These are phyloP conservation scores for Simplicillium sp. DNA, from an alignment of 2,329 filamentous ascomycete genomes.

Conservation along the genomic window DNA sequence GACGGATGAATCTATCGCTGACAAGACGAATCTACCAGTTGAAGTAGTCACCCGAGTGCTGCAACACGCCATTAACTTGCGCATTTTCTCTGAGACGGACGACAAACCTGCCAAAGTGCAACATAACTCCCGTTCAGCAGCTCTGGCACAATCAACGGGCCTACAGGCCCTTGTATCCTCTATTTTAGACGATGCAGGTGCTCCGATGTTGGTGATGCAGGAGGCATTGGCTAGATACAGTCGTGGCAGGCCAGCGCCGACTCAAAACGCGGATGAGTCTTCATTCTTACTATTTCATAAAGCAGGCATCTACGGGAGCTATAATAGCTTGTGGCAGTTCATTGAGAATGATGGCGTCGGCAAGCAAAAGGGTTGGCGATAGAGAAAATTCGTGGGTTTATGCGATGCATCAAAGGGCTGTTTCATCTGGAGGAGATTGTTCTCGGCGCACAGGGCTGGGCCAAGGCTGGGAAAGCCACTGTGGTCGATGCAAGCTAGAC, in stretches of 20 bases:
- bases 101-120: conserved; percentile 16
- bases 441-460: conserved; percentile 24
- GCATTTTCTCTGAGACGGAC: conserved; percentile 22
- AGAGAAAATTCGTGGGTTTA: conserved; percentile 28
- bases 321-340: conserved; percentile 26
- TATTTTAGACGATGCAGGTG: conserved; percentile 25
- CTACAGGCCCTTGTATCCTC: conserved; percentile 25
- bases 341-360: conserved; percentile 30
- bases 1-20: conserved; percentile 29
- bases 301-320: conserved; percentile 17
- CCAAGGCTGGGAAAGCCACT: conserved; percentile 20
- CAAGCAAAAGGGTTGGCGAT: conserved; percentile 24
- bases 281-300: conserved; percentile 25
- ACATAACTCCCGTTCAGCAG: conserved; percentile 28
- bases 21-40: conserved; percentile 23
- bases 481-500: conserved; percentile 29
- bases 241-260: conserved; percentile 18
- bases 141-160: conserved; percentile 20
- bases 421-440: conserved; percentile 25
- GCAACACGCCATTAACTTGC: conserved; percentile 26
- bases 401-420: conserved; percentile 28
- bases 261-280: conserved; percentile 23
- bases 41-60: conserved; percentile 27
- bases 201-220: conserved; percentile 24
- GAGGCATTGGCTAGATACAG: conserved; percentile 21